These are phyloP conservation scores for Aristolochia contorta DNA, from an alignment of 164 flowering plant species.

Conservation along the genomic window DNA sequence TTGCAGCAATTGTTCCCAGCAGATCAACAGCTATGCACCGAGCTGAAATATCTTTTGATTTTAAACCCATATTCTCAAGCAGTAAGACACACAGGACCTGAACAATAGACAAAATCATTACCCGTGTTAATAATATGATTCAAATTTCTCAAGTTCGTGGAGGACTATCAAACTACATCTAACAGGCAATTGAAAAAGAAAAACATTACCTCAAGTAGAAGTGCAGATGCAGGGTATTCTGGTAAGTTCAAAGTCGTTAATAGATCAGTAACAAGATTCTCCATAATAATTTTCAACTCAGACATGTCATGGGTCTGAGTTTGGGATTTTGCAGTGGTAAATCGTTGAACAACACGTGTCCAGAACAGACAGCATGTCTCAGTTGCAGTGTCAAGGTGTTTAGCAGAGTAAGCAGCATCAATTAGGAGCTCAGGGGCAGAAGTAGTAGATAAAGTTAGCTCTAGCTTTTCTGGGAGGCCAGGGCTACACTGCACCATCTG, in stretches of 20 bases:
- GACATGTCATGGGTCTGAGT: conserved; percentile 53
- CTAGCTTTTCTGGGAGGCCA: conserved; percentile 59
- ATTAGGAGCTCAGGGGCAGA: conserved; percentile 43
- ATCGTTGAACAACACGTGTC: conserved; percentile 85
- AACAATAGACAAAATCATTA: conserved; percentile 1
- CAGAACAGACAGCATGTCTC: conserved; percentile 84
- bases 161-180: neutral
- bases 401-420: conserved; percentile 48
- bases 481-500: conserved; percentile 82
- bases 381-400: conserved; percentile 70
- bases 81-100: conserved; percentile 97
- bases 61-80: conserved; percentile 92
- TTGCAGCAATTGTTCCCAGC: conserved; percentile 87
- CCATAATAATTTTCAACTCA: conserved; percentile 70
- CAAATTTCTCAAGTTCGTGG: too few relatives aligned
- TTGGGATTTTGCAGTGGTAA: conserved; percentile 58
- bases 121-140: too few relatives aligned
- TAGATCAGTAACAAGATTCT: conserved; percentile 80
- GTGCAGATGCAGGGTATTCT: conserved; percentile 92
- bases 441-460: conserved; percentile 34
- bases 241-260: conserved; percentile 78
- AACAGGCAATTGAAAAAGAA: conserved; percentile 3
- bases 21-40: conserved; percentile 89
- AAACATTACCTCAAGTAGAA: conserved; percentile 64
- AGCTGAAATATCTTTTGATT: conserved; percentile 78